Evolutionary conservation across 2,329 filamentous ascomycete species (phyloP), one percentile per base, ranked within the genome.

Genomic region (Annulohypoxylon truncatum): DNA sequence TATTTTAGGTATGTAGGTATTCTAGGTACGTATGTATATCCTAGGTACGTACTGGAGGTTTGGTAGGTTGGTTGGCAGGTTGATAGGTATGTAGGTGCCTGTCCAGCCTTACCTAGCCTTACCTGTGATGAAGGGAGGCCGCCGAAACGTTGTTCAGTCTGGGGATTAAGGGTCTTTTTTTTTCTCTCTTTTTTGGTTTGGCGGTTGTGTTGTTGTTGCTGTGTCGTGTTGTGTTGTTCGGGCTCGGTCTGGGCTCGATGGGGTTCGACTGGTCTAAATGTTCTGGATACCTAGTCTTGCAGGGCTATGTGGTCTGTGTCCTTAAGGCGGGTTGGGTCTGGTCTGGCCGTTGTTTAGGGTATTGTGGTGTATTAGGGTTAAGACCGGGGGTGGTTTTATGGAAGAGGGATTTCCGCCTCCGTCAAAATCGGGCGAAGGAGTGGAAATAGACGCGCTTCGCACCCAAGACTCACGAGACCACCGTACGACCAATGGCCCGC

Each of bases 401-500:
- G 28, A 51, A 13, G 4, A 9, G 31, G 31, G 22, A 5, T 7
- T n/a, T 53, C 35, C 44, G 46, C 50, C 12, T 20, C 22, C 29
- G 44, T 22, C 18, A n/a, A n/a, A 15, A 4, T 42, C 18, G 48
- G 60, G 60, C 42, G 44, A n/a, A 57, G 64, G 60, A 58, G 64
- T 67, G 61, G 38, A 38, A 52, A 55, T 61, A 69, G 53, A 62
- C 50, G 29, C 51, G 54, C 53, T 61, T 56, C 28, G 47, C 24
- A 53, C 52, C 52, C 51, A 29, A 24, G 15, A 40, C 59, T 61
- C 51, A 61, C 64, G 53, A 46, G 64, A 61, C 60, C 56, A 18
- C 42, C 26, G 42, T 60, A 5, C 24, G 24, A 28, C 67, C 67
- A 69, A 69, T 69, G 52, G 60, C 53, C 24, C 40, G 38, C 50